Percentiles rank a stretch among this genome's conserved stretches.
These are phyloP conservation scores for Globisporangium barbulae DNA, from an alignment of 352 stramenopile genomes.

Conservation along the genomic window DNA sequence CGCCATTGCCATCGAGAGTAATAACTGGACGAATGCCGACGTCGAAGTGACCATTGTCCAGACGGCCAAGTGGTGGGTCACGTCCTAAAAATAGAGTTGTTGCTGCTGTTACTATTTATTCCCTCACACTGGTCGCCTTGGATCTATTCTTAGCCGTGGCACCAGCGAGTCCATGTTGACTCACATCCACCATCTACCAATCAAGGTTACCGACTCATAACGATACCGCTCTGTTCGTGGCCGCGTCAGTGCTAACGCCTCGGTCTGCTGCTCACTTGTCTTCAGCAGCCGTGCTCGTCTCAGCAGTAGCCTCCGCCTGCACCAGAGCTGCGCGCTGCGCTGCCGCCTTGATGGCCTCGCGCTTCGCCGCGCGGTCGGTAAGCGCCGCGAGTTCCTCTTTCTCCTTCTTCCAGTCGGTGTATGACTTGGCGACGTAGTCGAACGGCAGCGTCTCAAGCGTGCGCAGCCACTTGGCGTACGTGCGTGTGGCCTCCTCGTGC, in stretches of 20 bases:
- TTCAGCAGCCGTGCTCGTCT: constrained; percentile 3
- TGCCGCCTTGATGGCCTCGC: constrained; percentile 31
- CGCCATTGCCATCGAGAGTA: neutral
- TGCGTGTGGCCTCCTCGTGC: constrained; percentile 68
- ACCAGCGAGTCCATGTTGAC: neutral
- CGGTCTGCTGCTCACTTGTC: neutral
- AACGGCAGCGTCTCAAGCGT: constrained; percentile 71
- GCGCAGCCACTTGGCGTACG: constrained; percentile 81
- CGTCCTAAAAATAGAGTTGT: neutral
- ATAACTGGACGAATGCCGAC: neutral
- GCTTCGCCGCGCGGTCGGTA: constrained; percentile 38
- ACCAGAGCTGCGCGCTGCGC: constrained; percentile 15
- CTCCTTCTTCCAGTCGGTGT: constrained; percentile 67
- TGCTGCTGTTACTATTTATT: neutral
- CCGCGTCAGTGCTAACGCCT: neutral
- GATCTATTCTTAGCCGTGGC: no score
- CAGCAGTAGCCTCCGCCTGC: neutral
- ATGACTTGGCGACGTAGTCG: constrained; percentile 55
- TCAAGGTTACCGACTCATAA: neutral
- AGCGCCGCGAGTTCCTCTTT: constrained; percentile 58
- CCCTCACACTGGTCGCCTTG: no score
- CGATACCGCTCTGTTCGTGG: neutral
- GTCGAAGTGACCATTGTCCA: neutral
- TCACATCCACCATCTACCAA: neutral
- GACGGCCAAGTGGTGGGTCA: neutral